Evolutionary conservation across 768 basidiomycete species (phyloP), one percentile per base, ranked within the genome.

Genomic region (Suillus brevipes): DNA sequence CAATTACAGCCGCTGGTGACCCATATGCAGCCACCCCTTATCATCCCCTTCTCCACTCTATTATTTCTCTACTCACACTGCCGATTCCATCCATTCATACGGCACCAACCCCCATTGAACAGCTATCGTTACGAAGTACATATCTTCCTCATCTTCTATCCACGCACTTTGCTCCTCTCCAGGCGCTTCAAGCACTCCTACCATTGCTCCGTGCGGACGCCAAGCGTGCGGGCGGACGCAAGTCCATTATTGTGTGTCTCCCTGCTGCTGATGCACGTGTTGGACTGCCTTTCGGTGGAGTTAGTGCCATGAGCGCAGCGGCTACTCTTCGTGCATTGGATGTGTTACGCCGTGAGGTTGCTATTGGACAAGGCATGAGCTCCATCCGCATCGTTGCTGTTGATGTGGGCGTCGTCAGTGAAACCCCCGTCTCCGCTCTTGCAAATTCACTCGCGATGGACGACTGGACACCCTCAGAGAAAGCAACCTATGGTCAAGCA

Each of bases 81-180:
- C 71, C 83, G 38, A 71, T 77, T 4, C 67, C 80, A n/a, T 81
- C 68, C 37, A 43, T 68, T n/a, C 66, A 75, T 38, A 77, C 76
- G 53, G 65, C 75, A 12, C 79, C 83, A 18, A 86, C 87, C 3
- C 91, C 92, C 0, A 76, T 94, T 25, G 91, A 93, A 72, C 88
- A 89, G 67, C 78, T 93, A 50, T 84, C 87, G 20, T 78, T 94
- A 12, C 82, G 79, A 31, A 78, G 82, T 47, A 79, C 83, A 6
- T 94, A 94, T 72, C 79, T 90, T 40, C 84, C 89, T 14, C 90
- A 91, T 73, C 82, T 94, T 61, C 86, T 81, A 60, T 86, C 88
- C 1, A 89, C 91, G 0, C 92, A 94, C 68, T 80, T 94, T 69
- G 87, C 86, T 2, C 93, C 93, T 13, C 82, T 94, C 50, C 88